Percentiles rank a stretch among this genome's conserved stretches.
Evolutionary conservation across 495 filamentous ascomycete species (phyloP).

Genomic region (Trichoderma virens): DNA sequence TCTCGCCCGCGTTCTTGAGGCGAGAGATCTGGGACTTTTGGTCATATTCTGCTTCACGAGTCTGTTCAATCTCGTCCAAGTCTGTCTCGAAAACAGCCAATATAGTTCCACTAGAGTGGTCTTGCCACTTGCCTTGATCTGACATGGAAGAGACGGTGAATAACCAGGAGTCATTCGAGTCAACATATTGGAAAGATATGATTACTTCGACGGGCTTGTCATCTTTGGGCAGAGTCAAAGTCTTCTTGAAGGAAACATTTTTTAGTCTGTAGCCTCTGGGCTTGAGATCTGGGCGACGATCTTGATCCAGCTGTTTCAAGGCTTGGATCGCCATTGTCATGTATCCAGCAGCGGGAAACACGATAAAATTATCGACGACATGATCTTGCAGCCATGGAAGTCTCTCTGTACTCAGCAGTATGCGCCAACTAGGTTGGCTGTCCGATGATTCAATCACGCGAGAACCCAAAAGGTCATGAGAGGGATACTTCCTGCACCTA

Average conservation of each 20-base stretch:
- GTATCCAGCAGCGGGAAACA: slow-evolving; percentile 42
- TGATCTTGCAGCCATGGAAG: slow-evolving; percentile 45
- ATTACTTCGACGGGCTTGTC: slow-evolving; percentile 10
- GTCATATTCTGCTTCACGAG: not conserved
- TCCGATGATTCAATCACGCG: slow-evolving; percentile 31
- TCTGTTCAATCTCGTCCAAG: not conserved
- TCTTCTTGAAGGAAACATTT: slow-evolving; percentile 24
- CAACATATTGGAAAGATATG: slow-evolving; percentile 12
- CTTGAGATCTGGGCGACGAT: slow-evolving; percentile 13
- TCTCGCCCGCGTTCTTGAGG: not conserved
- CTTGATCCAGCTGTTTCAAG: slow-evolving; percentile 23
- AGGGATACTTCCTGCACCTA: slow-evolving; percentile 35
- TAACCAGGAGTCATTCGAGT: not conserved
- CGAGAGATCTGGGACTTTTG: not conserved
- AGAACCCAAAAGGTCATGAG: slow-evolving; percentile 43
- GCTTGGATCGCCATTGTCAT: slow-evolving; percentile 44
- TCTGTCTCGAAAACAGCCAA: not conserved
- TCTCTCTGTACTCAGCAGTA: slow-evolving; percentile 33
- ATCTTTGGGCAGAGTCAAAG: slow-evolving; percentile 15
- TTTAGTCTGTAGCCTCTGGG: slow-evolving; percentile 22
- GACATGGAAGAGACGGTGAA: not conserved
- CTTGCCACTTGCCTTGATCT: not conserved
- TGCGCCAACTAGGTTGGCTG: slow-evolving; percentile 44
- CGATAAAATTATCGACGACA: slow-evolving; percentile 25
- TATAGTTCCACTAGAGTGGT: not conserved